Evolutionary conservation across 2,329 filamentous ascomycete species (phyloP), one percentile per base, ranked within the genome.

Genomic region (Botryotinia calthae): DNA sequence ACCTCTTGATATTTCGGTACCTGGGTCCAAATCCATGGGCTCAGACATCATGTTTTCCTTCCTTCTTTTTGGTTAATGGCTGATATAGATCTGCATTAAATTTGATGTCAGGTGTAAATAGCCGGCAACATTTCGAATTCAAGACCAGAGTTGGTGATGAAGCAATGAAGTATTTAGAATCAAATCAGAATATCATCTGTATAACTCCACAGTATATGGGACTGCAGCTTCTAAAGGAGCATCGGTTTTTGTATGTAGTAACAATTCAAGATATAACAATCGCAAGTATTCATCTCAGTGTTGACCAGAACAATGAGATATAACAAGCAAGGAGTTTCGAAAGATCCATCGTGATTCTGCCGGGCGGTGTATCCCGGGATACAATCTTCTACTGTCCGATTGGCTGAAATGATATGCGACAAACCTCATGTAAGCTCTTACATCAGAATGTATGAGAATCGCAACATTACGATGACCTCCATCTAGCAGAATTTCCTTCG

Each of bases 1-100:
- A 12, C 80, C 80, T 73, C 80, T 76, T 31, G 75, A 75, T 70
- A 78, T 75, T 69, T 76, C 76, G 28, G 34, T 20, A n/a, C 34
- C 54, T 9, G 72, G 37, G 75, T 86, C 84, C 42, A 85, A 61
- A 69, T 86, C 82, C 84, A 86, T 86, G 25, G 76, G 75, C 20
- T 83, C 81, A 51, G 75, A 72, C 78, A 79, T 79, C 46, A 9
- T 9, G 7, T 0, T 8, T 18, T 56, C 2, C n/a, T n/a, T 42
- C 1, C 8, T 54, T 22, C 28, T n/a, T 51, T 48, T 18, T 3
- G 25, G 10, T 54, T 31, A 67, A 56, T 37, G n/a, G 20, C 64
- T 6, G 18, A 44, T 31, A 64, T 25, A 14, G 44, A 40, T 65
- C 46, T 25, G 51, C 54, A 46, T 69, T 22, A 34, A 61, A 7